Percentiles rank a stretch among this genome's conserved stretches.
phyloP scores from a whole-genome alignment of 2,329 filamentous ascomycete genomes.

The Penicillium italicum region DNA sequence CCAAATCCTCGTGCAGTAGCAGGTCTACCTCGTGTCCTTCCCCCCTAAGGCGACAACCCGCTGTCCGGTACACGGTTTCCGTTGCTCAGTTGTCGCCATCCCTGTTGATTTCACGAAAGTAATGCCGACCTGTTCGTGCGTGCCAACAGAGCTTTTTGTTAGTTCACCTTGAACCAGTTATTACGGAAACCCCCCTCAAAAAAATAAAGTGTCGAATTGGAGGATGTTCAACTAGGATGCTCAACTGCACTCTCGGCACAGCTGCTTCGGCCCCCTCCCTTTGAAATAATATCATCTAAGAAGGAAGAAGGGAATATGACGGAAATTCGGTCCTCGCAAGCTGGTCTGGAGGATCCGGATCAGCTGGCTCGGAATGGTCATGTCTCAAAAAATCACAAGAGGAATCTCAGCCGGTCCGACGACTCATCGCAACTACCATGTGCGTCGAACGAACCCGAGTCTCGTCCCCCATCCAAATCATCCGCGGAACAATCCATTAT shows the following conservation, averaged over 20 bases:
- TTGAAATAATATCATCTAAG: constrained; percentile 3
- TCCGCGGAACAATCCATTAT: constrained; percentile 28
- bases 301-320: constrained; percentile 29
- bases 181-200: background rate
- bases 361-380: constrained; percentile 26
- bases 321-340: constrained; percentile 29
- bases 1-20: constrained; percentile 32
- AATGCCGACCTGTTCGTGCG: constrained; percentile 33
- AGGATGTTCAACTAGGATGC: constrained; percentile 33
- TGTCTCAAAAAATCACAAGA: constrained; percentile 21
- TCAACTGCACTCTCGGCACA: constrained; percentile 24
- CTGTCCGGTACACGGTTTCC: constrained; percentile 30
- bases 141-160: constrained; percentile 22
- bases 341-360: constrained; percentile 32
- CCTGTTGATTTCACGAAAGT: constrained; percentile 22
- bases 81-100: constrained; percentile 12
- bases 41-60: constrained; percentile 18
- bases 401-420: constrained; percentile 18
- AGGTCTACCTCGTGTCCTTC: constrained; percentile 26
- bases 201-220: constrained; percentile 11
- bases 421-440: constrained; percentile 22
- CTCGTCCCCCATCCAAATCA: constrained; percentile 23
- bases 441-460: constrained; percentile 19
- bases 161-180: constrained; percentile 25
- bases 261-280: constrained; percentile 19